Evolutionary conservation across 768 basidiomycete species (phyloP), one percentile per base, ranked within the genome.

Genomic region (Mycena chlorophos): DNA sequence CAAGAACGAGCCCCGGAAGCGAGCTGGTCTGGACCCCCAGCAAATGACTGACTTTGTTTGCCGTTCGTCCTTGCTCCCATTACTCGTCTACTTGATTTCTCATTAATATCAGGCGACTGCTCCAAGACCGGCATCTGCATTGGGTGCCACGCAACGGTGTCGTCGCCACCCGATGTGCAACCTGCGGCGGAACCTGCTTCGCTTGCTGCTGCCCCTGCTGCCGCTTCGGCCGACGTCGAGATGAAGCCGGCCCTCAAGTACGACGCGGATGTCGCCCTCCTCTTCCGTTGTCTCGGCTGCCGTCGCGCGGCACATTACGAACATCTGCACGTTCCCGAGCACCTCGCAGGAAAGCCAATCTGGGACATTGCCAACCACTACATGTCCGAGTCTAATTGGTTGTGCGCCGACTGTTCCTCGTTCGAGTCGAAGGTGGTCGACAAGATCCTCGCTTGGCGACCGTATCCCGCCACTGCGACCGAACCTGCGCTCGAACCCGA

Each of bases 391-490:
- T n/a, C n/a, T n/a, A n/a, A 72, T 26, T 92, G 88, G 90, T 74
- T 81, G 16, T 96, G 94, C 65, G 77, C 78, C 4, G 89, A 94
- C 63, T 96, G 94, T 65, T 68, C 75, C 20, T 91, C 87, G 13
- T 95, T 79, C 66, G 75, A 74, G 14, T 88, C 86, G 66, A 68
- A 73, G 8, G 70, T n/a, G n/a, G n/a, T 93, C 13, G 92, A 95
- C 68, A 88, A 88, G 71, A 91, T 98, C 60, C 76, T 97, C 38
- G 95, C 94, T 2, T 97, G 95, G 95, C 80, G 94, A 26, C 88
- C 91, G 4, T 88, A 84, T 65, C 91, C 92, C 23, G 70, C 79
- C 0, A 78, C 79, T 56, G 88, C 84, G 17, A 68, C 77, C 6
- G 88, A 91, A 64, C 75, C 82, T 2, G 56, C 72, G 23, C 71